Percentiles rank a stretch among this genome's conserved stretches.
Conservation (phyloP, 176 grass and related monocot genomes). For the sorghum (Sorghum bicolor) region DNA sequence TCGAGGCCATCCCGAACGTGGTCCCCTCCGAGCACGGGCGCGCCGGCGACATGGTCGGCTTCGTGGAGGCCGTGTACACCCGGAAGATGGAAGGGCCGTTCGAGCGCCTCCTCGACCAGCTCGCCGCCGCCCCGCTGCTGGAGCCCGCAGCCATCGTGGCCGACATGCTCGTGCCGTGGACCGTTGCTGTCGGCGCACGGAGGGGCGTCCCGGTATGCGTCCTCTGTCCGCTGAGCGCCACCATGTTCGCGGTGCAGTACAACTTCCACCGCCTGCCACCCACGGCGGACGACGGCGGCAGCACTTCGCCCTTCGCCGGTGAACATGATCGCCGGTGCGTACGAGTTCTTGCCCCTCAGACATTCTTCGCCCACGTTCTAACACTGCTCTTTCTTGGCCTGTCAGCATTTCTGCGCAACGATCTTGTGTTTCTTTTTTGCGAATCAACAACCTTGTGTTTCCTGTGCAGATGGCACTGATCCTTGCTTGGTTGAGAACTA, state of each 20-base stretch:
- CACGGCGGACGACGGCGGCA: neutral
- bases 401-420: neutral
- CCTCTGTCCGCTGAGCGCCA: slow-evolving; percentile 29
- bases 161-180: slow-evolving; percentile 29
- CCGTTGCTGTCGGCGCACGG: neutral
- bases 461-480: slow-evolving; percentile 28
- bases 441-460: neutral
- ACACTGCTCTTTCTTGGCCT: slow-evolving; percentile 1
- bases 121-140: neutral
- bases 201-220: neutral
- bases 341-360: neutral
- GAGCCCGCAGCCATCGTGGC: slow-evolving; percentile 24
- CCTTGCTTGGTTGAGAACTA: slow-evolving; percentile 37
- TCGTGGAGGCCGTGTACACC: slow-evolving; percentile 43
- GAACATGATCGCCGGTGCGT: neutral
- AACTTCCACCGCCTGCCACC: slow-evolving; percentile 27
- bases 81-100: slow-evolving; percentile 42
- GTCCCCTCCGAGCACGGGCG: slow-evolving; percentile 52
- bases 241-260: slow-evolving; percentile 34
- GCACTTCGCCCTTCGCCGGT: no score
- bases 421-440: neutral
- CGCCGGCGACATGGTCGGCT: slow-evolving; percentile 36
- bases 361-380: neutral
- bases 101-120: slow-evolving; percentile 4
- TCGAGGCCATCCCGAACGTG: slow-evolving; percentile 44